A percentile compares a stretch with the other conserved stretches of the same genome.
Evolutionary conservation across 2,329 filamentous ascomycete species (phyloP).

Genomic region (Penicillium vulpinum): DNA sequence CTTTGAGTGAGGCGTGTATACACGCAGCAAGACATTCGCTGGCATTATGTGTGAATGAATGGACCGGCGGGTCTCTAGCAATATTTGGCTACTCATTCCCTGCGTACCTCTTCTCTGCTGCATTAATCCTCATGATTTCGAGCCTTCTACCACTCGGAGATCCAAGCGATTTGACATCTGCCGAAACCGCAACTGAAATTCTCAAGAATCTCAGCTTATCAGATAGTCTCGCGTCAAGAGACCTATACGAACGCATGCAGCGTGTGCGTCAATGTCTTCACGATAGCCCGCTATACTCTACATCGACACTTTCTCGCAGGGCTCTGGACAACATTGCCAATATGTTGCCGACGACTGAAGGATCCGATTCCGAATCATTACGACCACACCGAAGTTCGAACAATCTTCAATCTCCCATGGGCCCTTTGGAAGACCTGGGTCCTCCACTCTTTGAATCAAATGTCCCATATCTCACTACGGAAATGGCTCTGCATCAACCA

Average conservation of each 20-base stretch:
- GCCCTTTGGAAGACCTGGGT: not conserved
- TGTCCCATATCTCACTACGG: constrained; percentile 12
- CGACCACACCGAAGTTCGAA: not conserved
- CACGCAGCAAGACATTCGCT: constrained; percentile 33
- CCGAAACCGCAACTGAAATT: constrained; percentile 27
- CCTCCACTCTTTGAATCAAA: not conserved
- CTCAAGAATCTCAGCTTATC: constrained; percentile 16
- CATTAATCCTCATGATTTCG: constrained; percentile 31
- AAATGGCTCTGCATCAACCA: constrained; percentile 16
- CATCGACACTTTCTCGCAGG: not conserved
- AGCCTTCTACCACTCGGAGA: constrained; percentile 22
- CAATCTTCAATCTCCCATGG: not conserved
- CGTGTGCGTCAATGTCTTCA: constrained; percentile 9
- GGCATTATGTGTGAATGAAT: constrained; percentile 31
- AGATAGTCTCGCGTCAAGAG: constrained; percentile 12
- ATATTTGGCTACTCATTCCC: constrained; percentile 35
- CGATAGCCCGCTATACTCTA: not conserved
- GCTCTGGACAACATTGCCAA: not conserved
- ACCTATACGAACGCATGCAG: constrained; percentile 14
- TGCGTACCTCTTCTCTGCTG: constrained; percentile 35
- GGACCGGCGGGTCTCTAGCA: constrained; percentile 32
- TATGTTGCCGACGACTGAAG: not conserved
- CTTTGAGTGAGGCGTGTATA: constrained; percentile 34
- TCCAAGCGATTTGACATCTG: constrained; percentile 17
- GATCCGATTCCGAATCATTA: not conserved